Base-by-base conservation (phyloP, 2,329 filamentous ascomycete species). In the Botrytis fabae region DNA sequence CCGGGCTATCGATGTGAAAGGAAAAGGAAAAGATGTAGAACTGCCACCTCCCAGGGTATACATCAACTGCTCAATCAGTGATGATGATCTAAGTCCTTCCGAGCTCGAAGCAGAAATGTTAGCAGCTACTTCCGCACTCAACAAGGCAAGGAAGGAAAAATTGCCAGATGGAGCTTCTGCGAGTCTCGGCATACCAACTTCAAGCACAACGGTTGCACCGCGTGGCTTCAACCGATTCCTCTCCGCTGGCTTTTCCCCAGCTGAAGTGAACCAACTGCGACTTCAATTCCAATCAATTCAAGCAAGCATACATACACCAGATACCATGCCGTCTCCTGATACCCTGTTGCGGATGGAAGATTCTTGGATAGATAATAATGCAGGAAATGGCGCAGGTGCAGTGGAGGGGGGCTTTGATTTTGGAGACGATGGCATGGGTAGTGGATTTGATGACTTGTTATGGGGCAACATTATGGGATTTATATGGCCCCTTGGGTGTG, bases 391-490 rank as follows among this genome's bases (percentile, higher is more conserved):
- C 9, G 82, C 78, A 62, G 80, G 81, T 7, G 83, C 81, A 3
- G 83, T 81, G n/a, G 80, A 79, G 18, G 80, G 79, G 40, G 81
- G 82, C 7, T 80, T 82, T 63, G 81, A 81, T 35, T 80, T 78
- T 70, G 80, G 81, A 35, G 83, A 83, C 70, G 81, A 82, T 75
- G 79, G 79, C 73, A 78, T 75, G 76, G 76, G 81, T 74, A 78
- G 81, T 75, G 79, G 92, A 18, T 84, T 97, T 62, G 95, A 98
- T 79, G 91, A 97, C 79, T 89, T 98, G 84, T 86, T 98, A 73
- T 93, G 91, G 83, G 96, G 95, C 7, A 93, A 96, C 82, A 85
- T 97, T 74, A 93, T 96, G 79, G 96, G 96, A 0, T 99, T 98
- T 85, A 92, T 99, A 81, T 98, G 95, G 89, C 96, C 96, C 6